Conservation (phyloP, 768 basidiomycete genomes). For the Rhizopogon roseolus region DNA sequence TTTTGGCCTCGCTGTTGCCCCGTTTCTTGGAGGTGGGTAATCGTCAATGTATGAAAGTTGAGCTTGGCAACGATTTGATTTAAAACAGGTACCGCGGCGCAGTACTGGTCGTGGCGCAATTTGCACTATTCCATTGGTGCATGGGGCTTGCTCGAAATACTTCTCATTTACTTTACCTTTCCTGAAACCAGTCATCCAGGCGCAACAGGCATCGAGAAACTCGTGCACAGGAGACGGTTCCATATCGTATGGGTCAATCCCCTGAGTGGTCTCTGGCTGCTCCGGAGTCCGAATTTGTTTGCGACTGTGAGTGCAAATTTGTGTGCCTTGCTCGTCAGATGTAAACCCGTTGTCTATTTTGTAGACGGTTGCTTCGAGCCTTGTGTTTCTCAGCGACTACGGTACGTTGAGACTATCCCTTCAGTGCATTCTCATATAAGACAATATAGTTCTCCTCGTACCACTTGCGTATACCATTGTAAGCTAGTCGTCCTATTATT, state of each 20-base stretch:
- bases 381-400: constrained; percentile 22
- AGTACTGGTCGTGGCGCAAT: constrained; percentile 56
- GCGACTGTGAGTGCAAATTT: constrained; percentile 15
- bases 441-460: constrained; percentile 37
- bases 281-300: constrained; percentile 25
- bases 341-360: constrained; percentile 5
- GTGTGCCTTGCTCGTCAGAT: neutral
- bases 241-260: constrained; percentile 25
- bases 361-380: constrained; percentile 38
- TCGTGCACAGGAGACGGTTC: constrained; percentile 3
- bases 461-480: constrained; percentile 69
- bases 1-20: constrained; percentile 53
- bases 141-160: constrained; percentile 30
- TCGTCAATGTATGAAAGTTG: neutral
- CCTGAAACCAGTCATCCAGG: constrained; percentile 33
- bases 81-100: constrained; percentile 35
- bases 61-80: neutral
- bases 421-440: neutral
- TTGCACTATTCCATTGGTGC: constrained; percentile 42
- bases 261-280: constrained; percentile 21
- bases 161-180: constrained; percentile 17
- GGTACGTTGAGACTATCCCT: constrained; percentile 25
- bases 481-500: constrained; percentile 10
- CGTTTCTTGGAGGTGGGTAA: constrained; percentile 42
- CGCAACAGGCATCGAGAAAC: constrained; percentile 22